Percentiles rank a stretch among this genome's conserved stretches.
These are phyloP conservation scores for Prunus mume DNA, from an alignment of 306 rosid genomes.

Conservation along the genomic window DNA sequence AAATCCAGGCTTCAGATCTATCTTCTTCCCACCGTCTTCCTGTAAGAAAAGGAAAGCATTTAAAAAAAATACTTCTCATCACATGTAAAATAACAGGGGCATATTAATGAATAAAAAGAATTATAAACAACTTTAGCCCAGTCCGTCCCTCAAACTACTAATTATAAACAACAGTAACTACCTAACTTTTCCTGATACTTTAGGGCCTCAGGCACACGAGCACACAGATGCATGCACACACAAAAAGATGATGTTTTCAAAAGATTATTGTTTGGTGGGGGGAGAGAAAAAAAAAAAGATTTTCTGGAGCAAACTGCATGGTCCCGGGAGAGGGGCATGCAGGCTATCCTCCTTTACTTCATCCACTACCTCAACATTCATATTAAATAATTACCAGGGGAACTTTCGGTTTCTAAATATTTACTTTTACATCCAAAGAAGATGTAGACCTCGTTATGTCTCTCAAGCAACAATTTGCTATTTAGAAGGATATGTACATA, in stretches of 20 bases:
- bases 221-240: neutral
- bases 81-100: slow-evolving; percentile 1
- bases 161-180: too few species aligned
- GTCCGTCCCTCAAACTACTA: neutral
- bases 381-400: too few species aligned
- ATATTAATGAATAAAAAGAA: neutral
- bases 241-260: neutral
- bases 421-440: too few species aligned
- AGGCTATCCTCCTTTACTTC: neutral
- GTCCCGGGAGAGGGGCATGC: neutral
- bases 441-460: too few species aligned
- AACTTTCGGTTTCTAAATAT: too few species aligned
- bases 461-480: too few species aligned
- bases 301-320: neutral
- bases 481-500: too few species aligned
- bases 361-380: too few species aligned
- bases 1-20: slow-evolving; percentile 90
- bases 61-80: neutral
- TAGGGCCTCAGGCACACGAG: too few species aligned
- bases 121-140: neutral
- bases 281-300: neutral
- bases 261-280: neutral
- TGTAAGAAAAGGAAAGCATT: slow-evolving; percentile 22
- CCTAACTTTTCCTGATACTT: too few species aligned
- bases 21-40: slow-evolving; percentile 92